Evolutionary conservation across 129 eudicot genomes (phyloP), one percentile per base, ranked within the genome.

Genomic region (Artemisia annua): DNA sequence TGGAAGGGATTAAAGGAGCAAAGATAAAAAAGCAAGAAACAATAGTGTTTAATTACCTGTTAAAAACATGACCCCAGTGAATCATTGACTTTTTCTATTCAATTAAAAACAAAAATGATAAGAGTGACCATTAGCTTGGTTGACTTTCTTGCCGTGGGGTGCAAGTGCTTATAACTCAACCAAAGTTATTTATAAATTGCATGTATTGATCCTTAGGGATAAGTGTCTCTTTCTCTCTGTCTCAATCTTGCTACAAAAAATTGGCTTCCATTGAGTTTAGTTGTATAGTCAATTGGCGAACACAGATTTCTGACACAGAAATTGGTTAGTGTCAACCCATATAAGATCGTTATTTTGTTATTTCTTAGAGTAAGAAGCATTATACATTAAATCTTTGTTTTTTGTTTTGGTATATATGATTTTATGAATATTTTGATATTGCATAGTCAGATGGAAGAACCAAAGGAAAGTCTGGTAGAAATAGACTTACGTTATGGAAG

Each of bases 121-220:
- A 0, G 46, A 22, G 51, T 49, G 43, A 49, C 12, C 46, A 48
- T 67, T 20, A 1, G n/a, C 0, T 26, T 15, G 5, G 50, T 69
- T 52, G 63, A 70, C 53, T 53, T 54, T 54, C 52, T 32, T 32
- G 74, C 74, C 75, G 51, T 32, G 74, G 32, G 64, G 64, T 70
- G 64, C 75, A 70, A 70, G 75, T 70, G 65, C 63, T 54, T 28
- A 51, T 9, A 35, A 28, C 52, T 35, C 17, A 30, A 53, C 22
- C 43, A 44, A 71, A n/a, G 14, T 71, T 35, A 15, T 58, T 15
- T 71, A 71, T 43, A 58, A n/a, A n/a, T n/a, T n/a, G n/a, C n/a
- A 20, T 15, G 39, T 66, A 20, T 15, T 49, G 14, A 48, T 15
- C 15, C 2, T 67, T 24, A 22, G 2, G 28, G 46, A 66, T 32